Conservation (phyloP, 345 rosid species). For the Citropsis articulata region DNA sequence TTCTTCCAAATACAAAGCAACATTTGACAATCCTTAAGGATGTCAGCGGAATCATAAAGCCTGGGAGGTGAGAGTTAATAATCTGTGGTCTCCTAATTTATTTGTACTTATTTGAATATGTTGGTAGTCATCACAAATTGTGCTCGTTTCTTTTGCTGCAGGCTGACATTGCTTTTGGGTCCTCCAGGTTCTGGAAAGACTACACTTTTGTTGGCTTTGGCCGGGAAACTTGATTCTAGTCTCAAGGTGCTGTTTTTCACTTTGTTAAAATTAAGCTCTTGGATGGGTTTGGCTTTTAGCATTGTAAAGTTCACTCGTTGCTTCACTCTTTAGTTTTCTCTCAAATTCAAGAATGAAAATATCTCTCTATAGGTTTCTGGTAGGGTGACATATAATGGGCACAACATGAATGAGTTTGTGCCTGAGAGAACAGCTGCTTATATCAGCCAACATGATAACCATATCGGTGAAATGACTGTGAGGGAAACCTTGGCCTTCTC, state of each 20-base stretch:
- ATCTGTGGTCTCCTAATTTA: neutral
- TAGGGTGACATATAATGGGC: slow-evolving; percentile 57
- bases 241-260: slow-evolving; percentile 22
- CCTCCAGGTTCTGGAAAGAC: slow-evolving; percentile 86
- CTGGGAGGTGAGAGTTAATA: slow-evolving; percentile 42
- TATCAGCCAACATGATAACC: slow-evolving; percentile 73
- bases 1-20: slow-evolving; percentile 49
- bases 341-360: no score
- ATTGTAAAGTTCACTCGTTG: no score
- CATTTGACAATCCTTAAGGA: slow-evolving; percentile 55
- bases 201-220: slow-evolving; percentile 66
- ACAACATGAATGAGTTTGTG: slow-evolving; percentile 42
- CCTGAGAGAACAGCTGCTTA: slow-evolving; percentile 38
- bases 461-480: slow-evolving; percentile 72
- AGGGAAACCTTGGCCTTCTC: slow-evolving; percentile 81
- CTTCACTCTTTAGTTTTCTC: no score
- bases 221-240: slow-evolving; percentile 61
- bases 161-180: slow-evolving; percentile 75
- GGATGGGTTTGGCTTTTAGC: neutral
- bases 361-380: slow-evolving; percentile 26
- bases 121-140: neutral
- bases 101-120: neutral
- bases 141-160: slow-evolving; percentile 8
- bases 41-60: slow-evolving; percentile 66
- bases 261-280: neutral